Evolutionary conservation across 1,139 yeast species (phyloP), one percentile per base, ranked within the genome.

Genomic region (Ogataea hybrid): DNA sequence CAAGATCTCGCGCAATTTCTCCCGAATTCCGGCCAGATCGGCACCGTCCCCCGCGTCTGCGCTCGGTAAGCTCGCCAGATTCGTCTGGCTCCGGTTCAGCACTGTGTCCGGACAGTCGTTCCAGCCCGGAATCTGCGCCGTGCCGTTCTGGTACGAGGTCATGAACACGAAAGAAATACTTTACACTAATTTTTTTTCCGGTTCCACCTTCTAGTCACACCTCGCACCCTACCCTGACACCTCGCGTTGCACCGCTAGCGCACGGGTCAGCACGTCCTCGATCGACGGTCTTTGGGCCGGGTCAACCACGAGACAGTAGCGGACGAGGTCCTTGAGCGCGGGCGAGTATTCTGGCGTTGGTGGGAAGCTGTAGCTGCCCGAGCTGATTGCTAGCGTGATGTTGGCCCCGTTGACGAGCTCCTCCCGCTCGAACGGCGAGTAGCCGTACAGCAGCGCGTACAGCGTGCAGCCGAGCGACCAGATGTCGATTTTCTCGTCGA

Each of bases 381-480:
- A 81, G 20, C 79, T 69, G 31, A 90, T 84, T 6, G 96, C 95
- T 54, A 88, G 69, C 44, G 75, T 79, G 50, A 89, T 69, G 49
- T 84, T 85, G 3, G 95, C 96, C 12, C 97, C 97, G 47, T 81
- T 79, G 37, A 83, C 82, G 34, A 78, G 73, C 53, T 88, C 94
- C 57, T 84, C 79, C 57, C 87, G 75, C 59, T 89, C 96, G 63
- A 90, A 90, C 1, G 97, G 97, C 2, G 95, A 84, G 29, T 73
- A 73, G 0, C 85, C 84, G 63, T 84, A 90, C 63, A 92, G 73
- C 50, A 87, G 67, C 1, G 90, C 78, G 62, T 84, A 90, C 18
- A 88, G 59, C 1, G 88, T 69, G 58, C 97, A 88, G 0, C 97
- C 97, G 25, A 89, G 63, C 5, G 95, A 84, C 97, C 97, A 90